Evolutionary conservation across 2,329 filamentous ascomycete genomes (phyloP), one percentile per base, ranked within the genome.

Genomic region (Aureobasidium zeae): DNA sequence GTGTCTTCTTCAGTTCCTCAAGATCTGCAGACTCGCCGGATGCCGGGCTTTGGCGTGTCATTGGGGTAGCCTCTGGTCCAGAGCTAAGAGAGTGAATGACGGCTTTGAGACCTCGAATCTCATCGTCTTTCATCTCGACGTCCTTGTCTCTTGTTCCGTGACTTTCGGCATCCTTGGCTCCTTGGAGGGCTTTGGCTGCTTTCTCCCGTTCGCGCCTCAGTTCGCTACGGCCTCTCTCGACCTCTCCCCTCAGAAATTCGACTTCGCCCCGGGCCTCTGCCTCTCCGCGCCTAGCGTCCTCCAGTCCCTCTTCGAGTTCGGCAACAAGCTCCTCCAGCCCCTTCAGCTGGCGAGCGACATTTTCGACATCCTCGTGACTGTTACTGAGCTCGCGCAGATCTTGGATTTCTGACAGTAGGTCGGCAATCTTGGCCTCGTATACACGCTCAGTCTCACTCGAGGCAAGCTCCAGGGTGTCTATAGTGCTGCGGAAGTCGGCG

Each of bases 31-130:
- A 45, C 2, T 29, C 25, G 5, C 39, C 29, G 19, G 37, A 25
- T 6, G 45, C 25, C 15, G 28, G 29, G 31, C 37, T 44, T 17
- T 48, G 48, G 15, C 37, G 43, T 26, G 33, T 22, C 25, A 30
- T 36, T 37, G 28, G 20, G 60, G 67, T 9, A 22, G 46, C 32
- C 7, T 30, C 31, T 7, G 80, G 76, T 52, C 86, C 86, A 49
- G 86, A 76, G 61, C 87, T 94, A 26, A 98, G 72, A 13, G 86
- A 94, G 64, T 96, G 89, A 48, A 98, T 96, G 58, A 98, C 96
- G 31, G 91, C 89, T 64, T 96, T 98, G 51, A 98, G 74, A 34
- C 91, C 91, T 49, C 89, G 77, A 57, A 98, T 96, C 67, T 98
- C 91, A 55, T 98, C 91, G 56, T 98, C 89, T 60, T 93, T 91